Base-by-base conservation (phyloP, 768 basidiomycete species). In the Pholiota microspora region DNA sequence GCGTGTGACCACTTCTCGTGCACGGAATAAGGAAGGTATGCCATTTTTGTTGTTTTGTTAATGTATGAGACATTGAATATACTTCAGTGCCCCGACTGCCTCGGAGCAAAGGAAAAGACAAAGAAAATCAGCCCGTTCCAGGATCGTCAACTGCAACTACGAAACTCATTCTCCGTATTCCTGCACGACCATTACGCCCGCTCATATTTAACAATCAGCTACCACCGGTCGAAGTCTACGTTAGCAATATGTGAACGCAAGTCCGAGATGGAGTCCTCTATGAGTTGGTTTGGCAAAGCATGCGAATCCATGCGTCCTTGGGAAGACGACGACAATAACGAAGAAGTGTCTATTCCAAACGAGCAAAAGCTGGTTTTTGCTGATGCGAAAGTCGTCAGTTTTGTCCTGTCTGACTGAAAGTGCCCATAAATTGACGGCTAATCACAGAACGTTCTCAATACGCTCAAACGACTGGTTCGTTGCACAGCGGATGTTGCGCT, bases 301-400 rank as follows among this genome's bases (percentile, higher is more conserved):
- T 54, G 44, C 42, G 58, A 55, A 38, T 56, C 61, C 16, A 56
- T 61, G 7, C 53, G 58, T 9, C 60, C 63, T 50, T 64, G 67
- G 64, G 61, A 64, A 24, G 58, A 59, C n/a, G 57, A 56, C 23
- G 58, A 52, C 8, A 58, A 55, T 7, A 58, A 12, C 57, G 23
- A 55, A 53, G n/a, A 28, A 51, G 42, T 21, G 21, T 49, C 60
- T n/a, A 55, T 67, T 7, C 67, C 71, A 2, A 62, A 64, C 3
- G 67, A 65, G 44, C 72, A 72, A 53, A 70, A 69, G 34, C 68
- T 65, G 54, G 69, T 62, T 24, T 71, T 66, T 69, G 62, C 61
- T 28, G 68, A 55, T 55, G 74, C 67, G 15, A 57, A 61, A 52
- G 64, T 66, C 60, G 75, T 62, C 53, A 62, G 65, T 60, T 56